A percentile compares a stretch with the other conserved stretches of the same genome.
Evolutionary conservation across 768 basidiomycete genomes (phyloP).

Genomic region (Mrakia hoshinonis): DNA sequence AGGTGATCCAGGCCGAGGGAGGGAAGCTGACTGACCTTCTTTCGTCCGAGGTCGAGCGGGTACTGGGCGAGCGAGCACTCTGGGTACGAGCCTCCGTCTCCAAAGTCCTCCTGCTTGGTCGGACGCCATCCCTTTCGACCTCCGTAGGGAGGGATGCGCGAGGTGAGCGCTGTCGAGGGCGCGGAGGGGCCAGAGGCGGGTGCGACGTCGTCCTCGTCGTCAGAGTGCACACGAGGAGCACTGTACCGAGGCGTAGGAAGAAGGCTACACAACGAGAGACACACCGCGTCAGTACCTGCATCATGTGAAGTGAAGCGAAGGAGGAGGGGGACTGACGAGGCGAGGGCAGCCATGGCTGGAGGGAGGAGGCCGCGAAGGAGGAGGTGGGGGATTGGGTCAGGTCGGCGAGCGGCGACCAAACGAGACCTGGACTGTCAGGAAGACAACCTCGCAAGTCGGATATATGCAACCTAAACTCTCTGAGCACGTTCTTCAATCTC

Average conservation of each 20-base stretch:
- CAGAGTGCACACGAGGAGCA: neutral
- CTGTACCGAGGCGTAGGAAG: conserved; percentile 23
- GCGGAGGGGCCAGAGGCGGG: conserved; percentile 4
- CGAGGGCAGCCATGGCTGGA: conserved; percentile 22
- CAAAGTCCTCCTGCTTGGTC: conserved; percentile 69
- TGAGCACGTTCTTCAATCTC: no score
- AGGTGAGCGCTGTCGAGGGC: conserved; percentile 7
- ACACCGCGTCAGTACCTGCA: neutral
- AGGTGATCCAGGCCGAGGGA: neutral
- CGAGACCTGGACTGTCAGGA: no score
- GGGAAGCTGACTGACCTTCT: conserved; percentile 57
- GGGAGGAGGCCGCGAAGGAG: neutral
- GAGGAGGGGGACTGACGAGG: conserved; percentile 8
- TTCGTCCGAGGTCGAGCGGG: conserved; percentile 86
- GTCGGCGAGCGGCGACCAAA: no score
- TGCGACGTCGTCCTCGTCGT: conserved; percentile 8
- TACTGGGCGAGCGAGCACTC: conserved; percentile 98
- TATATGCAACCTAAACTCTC: no score
- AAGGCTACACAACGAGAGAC: neutral
- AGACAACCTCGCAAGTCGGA: no score
- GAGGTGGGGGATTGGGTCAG: neutral
- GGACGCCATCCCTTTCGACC: conserved; percentile 81
- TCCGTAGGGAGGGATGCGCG: conserved; percentile 54
- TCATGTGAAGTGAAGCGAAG: neutral
- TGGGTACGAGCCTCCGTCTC: conserved; percentile 75